Conservation (phyloP, 2,329 filamentous ascomycete species). For the Microdochium nivale region DNA sequence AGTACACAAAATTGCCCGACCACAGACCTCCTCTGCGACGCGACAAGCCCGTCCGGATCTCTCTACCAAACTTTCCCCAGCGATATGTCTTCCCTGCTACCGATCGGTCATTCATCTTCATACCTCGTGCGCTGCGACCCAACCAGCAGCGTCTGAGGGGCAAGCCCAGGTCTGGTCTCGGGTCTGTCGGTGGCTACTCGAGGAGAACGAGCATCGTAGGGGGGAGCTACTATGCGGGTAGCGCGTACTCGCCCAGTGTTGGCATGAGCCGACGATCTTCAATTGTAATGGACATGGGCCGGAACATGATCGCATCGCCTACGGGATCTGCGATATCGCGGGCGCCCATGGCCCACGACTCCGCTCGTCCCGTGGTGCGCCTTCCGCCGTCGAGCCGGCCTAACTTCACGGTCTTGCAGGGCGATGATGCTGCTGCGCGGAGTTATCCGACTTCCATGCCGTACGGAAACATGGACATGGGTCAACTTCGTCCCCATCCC, state of each 20-base stretch:
- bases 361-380: conserved; percentile 66
- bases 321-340: conserved; percentile 70
- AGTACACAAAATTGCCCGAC: conserved; percentile 89
- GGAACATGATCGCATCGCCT: conserved; percentile 73
- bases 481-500: conserved; percentile 49
- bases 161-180: conserved; percentile 64
- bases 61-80: conserved; percentile 68
- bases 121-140: conserved; percentile 83
- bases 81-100: conserved; percentile 86
- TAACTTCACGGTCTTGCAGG: conserved; percentile 10
- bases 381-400: conserved; percentile 56
- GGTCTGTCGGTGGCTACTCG: conserved; percentile 57
- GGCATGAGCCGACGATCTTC: conserved; percentile 87
- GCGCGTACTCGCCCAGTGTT: conserved; percentile 76
- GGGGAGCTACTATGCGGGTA: conserved; percentile 57
- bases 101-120: conserved; percentile 96
- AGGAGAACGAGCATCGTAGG: conserved; percentile 78
- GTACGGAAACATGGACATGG: conserved; percentile 40
- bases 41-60: conserved; percentile 94
- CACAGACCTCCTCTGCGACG: conserved; percentile 88
- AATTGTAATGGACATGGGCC: conserved; percentile 53
- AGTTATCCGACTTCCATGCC: conserved; percentile 16
- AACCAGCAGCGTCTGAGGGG: conserved; percentile 78
- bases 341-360: conserved; percentile 51
- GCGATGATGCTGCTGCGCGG: conserved; percentile 11